Base-by-base conservation (phyloP, 2,329 filamentous ascomycete genomes). In the Bisporella sp. region DNA sequence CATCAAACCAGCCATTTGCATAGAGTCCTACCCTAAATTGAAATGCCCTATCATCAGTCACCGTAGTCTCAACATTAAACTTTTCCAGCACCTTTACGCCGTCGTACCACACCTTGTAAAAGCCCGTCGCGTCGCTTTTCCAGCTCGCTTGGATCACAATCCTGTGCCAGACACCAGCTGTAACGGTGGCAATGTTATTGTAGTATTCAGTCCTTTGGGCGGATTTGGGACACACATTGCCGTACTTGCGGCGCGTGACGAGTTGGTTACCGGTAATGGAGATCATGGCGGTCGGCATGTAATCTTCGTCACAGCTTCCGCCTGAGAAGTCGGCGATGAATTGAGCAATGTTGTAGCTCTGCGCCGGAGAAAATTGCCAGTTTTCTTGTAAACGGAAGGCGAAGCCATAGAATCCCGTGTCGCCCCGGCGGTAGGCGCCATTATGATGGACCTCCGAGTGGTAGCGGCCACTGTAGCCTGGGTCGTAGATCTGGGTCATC, bases 371-470 rank as follows among this genome's bases (percentile, higher is more conserved):
- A 58, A 73, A 74, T 54, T 77, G 61, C 74, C 74, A 77, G 51
- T 64, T 48, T 1, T 70, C 59, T 30, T 69, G 66, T 6, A 78
- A 68, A n/a, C 72, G 71, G 64, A 78, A 77, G 0, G 66, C 63
- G 60, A 77, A 78, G 35, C 74, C 73, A 64, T 77, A 77, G 63
- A 71, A 75, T 29, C 69, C 69, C 21, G 63, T 63, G 49, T 77
- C 69, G 44, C 70, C 72, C 49, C 66, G 69, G 52, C 66, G 61
- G 64, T 76, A 76, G 13, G 67, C 73, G 53, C 71, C 61, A 57
- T 69, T 62, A 54, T 70, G 67, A 51, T 67, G 64, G 9, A 70
- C 70, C 60, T 77, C 74, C 37, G 74, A 72, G 64, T 77, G 73
- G 61, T 75, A 77, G 7, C 73, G 72, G 21, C 69, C 72, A 2